Evolutionary conservation across 805 yeast genomes (phyloP).

Genomic region (Jamesozyma spencerorum): DNA sequence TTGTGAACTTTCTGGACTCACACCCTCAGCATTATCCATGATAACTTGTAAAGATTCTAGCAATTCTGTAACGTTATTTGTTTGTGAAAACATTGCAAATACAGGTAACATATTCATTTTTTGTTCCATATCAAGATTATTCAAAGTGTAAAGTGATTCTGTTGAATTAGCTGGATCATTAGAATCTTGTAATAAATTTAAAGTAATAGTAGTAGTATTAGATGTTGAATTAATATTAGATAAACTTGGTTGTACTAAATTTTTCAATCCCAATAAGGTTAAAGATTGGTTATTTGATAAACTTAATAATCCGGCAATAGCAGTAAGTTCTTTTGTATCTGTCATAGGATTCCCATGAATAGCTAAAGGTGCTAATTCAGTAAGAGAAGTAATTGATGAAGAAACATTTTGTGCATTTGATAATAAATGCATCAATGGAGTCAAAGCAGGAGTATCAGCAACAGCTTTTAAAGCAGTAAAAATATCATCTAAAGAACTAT

Average conservation of each 20-base stretch:
- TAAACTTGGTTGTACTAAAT: slow-evolving; percentile 11
- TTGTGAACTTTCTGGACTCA: slow-evolving; percentile 12
- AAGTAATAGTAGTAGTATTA: slow-evolving; percentile 12
- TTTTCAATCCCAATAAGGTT: slow-evolving; percentile 15
- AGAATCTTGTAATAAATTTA: slow-evolving; percentile 18
- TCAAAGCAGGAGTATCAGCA: slow-evolving; percentile 24
- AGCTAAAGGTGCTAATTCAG: slow-evolving; percentile 25
- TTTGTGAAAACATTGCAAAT: slow-evolving; percentile 15
- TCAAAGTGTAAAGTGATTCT: slow-evolving; percentile 16
- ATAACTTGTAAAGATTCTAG: slow-evolving; percentile 13
- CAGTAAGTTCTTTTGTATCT: slow-evolving; percentile 11
- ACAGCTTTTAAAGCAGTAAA: slow-evolving; percentile 21
- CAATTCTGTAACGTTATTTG: slow-evolving; percentile 19
- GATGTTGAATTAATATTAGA: not conserved
- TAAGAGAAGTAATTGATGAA: slow-evolving; percentile 18
- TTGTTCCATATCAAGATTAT: slow-evolving; percentile 18
- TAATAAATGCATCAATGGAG: slow-evolving; percentile 24
- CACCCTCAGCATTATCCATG: slow-evolving; percentile 9
- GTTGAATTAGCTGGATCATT: slow-evolving; percentile 18
- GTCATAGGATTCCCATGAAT: slow-evolving; percentile 11
- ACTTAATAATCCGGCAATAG: slow-evolving; percentile 12
- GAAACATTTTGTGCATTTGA: slow-evolving; percentile 20
- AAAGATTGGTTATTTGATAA: slow-evolving; percentile 4
- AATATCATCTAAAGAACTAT: slow-evolving; percentile 14
- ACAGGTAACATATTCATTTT: slow-evolving; percentile 21